These are phyloP conservation scores for Halophytophthora batemanensis DNA, from an alignment of 352 stramenopile species.

Conservation along the genomic window DNA sequence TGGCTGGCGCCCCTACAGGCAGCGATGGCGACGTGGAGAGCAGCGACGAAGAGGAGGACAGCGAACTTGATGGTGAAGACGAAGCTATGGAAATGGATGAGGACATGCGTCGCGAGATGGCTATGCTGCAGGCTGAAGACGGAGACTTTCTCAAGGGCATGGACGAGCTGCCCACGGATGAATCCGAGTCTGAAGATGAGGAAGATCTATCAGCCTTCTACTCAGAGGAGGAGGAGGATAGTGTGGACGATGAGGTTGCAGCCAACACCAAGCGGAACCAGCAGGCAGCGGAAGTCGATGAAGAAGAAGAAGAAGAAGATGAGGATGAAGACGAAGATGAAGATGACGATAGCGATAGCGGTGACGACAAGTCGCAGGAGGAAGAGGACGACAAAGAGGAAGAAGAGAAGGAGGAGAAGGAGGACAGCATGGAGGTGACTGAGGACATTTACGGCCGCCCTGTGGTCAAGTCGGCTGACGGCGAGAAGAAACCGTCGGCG, in stretches of 20 bases:
- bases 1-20: constrained; percentile 1
- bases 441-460: constrained; percentile 86
- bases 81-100: constrained; percentile 74
- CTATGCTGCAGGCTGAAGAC: constrained; percentile 73
- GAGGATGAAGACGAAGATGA: constrained; percentile 11
- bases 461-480: constrained; percentile 46
- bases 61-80: constrained; percentile 22
- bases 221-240: constrained; percentile 54
- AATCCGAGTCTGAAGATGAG: constrained; percentile 73
- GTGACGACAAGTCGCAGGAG: constrained; percentile 13
- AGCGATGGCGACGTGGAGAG: constrained; percentile 21
- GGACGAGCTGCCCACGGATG: constrained; percentile 82
- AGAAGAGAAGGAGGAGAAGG: constrained; percentile 27
- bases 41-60: constrained; percentile 21
- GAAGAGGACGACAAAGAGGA: constrained; percentile 11
- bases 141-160: constrained; percentile 80
- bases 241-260: constrained; percentile 19
- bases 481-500: constrained; percentile 42
- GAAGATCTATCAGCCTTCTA: constrained; percentile 63
- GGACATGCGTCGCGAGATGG: constrained; percentile 72
- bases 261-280: too few species aligned
- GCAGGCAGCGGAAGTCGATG: not conserved
- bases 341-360: constrained; percentile 11
- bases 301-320: constrained; percentile 14
- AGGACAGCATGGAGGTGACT: constrained; percentile 43